phyloP scores from a whole-genome alignment of 2,329 filamentous ascomycete genomes.

The Monosporascus sp. region DNA sequence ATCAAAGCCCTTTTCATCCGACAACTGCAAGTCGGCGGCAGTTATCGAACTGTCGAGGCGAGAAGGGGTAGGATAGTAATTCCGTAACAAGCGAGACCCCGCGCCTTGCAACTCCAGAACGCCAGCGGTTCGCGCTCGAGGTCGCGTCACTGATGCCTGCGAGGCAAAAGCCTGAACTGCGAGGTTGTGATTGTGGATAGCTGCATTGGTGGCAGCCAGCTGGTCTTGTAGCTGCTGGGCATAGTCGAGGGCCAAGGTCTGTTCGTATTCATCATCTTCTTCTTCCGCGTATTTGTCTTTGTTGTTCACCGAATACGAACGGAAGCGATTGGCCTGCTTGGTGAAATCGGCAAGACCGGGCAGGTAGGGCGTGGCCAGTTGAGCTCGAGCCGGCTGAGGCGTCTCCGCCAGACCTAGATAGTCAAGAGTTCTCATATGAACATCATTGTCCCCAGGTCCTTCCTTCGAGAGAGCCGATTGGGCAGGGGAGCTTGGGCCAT shows the following conservation, averaged over 20 bases:
- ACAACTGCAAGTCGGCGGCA: conserved; percentile 67
- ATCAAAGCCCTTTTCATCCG: conserved; percentile 73
- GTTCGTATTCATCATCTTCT: conserved; percentile 72
- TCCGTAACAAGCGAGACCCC: conserved; percentile 58
- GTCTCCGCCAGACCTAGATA: conserved; percentile 94
- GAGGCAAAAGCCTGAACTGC: conserved; percentile 80
- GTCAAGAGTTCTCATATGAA: conserved; percentile 84
- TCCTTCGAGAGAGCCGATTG: conserved; percentile 84
- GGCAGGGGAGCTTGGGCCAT: conserved; percentile 80
- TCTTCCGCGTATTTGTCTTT: conserved; percentile 95
- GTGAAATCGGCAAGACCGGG: conserved; percentile 71
- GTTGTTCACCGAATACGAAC: conserved; percentile 97
- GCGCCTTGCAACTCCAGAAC: conserved; percentile 70
- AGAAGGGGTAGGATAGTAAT: conserved; percentile 68
- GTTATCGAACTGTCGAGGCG: conserved; percentile 72
- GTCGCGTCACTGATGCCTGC: conserved; percentile 74
- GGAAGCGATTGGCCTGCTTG: conserved; percentile 78
- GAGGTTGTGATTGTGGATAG: conserved; percentile 86
- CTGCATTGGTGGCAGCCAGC: conserved; percentile 58
- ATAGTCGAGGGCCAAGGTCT: conserved; percentile 49
- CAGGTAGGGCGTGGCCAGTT: conserved; percentile 69
- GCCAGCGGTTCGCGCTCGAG: conserved; percentile 85
- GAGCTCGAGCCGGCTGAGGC: conserved; percentile 72
- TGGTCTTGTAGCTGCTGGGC: conserved; percentile 59
- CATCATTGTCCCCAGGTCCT: conserved; percentile 78